Evolutionary conservation across 2,329 filamentous ascomycete species (phyloP).

Genomic region (Westerdykella sp.): DNA sequence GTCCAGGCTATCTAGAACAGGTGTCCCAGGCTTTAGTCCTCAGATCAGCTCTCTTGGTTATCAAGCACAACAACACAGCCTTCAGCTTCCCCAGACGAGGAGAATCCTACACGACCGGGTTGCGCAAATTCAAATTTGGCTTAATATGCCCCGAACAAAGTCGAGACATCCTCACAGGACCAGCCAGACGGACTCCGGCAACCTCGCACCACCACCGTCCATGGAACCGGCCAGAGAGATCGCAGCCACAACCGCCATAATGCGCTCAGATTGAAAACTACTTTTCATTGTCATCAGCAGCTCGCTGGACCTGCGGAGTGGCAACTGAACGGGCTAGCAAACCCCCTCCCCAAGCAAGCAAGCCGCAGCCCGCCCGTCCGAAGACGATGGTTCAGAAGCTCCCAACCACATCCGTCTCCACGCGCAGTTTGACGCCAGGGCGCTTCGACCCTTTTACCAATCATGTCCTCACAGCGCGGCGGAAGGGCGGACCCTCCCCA

Average conservation of each 20-base stretch:
- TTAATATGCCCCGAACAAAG: conserved; percentile 22
- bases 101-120: conserved; percentile 9
- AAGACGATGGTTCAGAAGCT: neutral
- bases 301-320: conserved; percentile 8
- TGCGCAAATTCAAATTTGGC: conserved; percentile 30
- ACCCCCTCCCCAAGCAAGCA: too few relatives aligned
- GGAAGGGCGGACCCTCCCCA: conserved; percentile 12
- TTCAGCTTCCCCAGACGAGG: conserved; percentile 8
- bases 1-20: too few relatives aligned
- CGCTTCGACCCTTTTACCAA: conserved; percentile 30
- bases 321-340: too few relatives aligned
- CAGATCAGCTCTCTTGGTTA: conserved; percentile 35
- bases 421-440: conserved; percentile 4
- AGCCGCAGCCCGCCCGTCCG: too few relatives aligned
- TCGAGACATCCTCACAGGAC: conserved; percentile 31
- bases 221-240: neutral
- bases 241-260: conserved; percentile 5
- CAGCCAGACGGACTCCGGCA: conserved; percentile 8
- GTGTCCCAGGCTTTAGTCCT: conserved; percentile 13
- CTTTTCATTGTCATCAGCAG: conserved; percentile 21
- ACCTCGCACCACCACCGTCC: conserved; percentile 5
- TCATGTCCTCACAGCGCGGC: conserved; percentile 27
- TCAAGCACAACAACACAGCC: conserved; percentile 22
- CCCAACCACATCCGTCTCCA: conserved; percentile 5
- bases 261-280: conserved; percentile 36